Conservation (phyloP, 352 stramenopile species). For the Phytophthora parvispora region DNA sequence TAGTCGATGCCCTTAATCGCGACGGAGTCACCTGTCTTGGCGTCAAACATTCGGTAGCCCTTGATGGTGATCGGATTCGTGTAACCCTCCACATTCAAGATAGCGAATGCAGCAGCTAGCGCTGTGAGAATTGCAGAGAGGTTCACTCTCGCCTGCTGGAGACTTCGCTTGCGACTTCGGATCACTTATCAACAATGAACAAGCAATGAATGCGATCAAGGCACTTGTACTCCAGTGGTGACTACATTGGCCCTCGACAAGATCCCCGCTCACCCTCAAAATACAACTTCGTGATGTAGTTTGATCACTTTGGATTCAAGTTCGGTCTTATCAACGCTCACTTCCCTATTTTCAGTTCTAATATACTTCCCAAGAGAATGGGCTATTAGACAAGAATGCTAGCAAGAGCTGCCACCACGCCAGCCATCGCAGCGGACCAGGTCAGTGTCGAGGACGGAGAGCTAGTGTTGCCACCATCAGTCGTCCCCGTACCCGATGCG, state of each 20-base stretch:
- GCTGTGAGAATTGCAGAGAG: constrained; percentile 14
- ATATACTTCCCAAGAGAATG: constrained; percentile 10
- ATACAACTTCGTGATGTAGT: too few species aligned
- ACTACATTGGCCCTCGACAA: background rate
- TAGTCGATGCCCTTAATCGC: constrained; percentile 87
- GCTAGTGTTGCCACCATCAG: constrained; percentile 19
- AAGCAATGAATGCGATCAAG: background rate
- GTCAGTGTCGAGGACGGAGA: constrained; percentile 26
- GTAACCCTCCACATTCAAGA: constrained; percentile 21
- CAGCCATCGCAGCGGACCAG: constrained; percentile 22
- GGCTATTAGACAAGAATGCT: constrained; percentile 26
- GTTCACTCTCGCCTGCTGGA: constrained; percentile 18
- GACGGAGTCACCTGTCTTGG: constrained; percentile 70
- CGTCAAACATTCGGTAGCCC: constrained; percentile 82
- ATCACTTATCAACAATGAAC: constrained; percentile 26
- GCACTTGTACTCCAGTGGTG: background rate
- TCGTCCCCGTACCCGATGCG: constrained; percentile 15
- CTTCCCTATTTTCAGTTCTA: constrained; percentile 4
- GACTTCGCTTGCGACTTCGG: background rate
- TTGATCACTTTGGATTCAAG: too few species aligned
- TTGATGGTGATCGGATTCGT: constrained; percentile 64
- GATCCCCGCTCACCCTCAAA: too few species aligned
- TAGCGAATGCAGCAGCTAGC: constrained; percentile 14
- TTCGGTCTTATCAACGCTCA: constrained; percentile 11
- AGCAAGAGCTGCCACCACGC: constrained; percentile 13